phyloP scores from a whole-genome alignment of 257 asterid species.

The Leptodermis oblonga region DNA sequence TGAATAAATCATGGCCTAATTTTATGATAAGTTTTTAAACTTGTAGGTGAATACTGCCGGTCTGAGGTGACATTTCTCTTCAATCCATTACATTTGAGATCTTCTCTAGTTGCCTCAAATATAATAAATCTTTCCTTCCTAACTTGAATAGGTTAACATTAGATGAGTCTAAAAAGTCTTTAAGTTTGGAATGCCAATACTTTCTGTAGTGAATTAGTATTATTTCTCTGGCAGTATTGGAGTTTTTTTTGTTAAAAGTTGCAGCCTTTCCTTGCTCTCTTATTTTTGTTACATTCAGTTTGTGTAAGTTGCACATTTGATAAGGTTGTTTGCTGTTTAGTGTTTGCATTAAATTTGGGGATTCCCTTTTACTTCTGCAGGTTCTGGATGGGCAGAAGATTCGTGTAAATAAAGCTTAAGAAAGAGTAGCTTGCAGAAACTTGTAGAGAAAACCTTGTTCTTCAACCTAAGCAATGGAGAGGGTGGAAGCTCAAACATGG shows the following conservation, averaged over 20 bases:
- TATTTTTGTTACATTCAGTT: not conserved
- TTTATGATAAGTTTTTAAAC: not conserved
- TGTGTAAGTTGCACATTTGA: not conserved
- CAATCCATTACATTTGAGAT: not conserved
- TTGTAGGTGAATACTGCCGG: not conserved
- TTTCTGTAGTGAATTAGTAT: not conserved
- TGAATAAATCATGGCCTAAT: not conserved
- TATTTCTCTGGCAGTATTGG: not conserved
- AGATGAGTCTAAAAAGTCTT: not conserved
- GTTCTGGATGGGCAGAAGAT: slow-evolving; percentile 85
- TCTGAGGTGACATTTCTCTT: slow-evolving; percentile 1
- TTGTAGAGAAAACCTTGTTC: slow-evolving; percentile 8
- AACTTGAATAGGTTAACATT: not conserved
- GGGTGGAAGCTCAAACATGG: not conserved
- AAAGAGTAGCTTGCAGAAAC: not conserved
- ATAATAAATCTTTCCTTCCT: not conserved
- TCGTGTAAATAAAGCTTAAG: slow-evolving; percentile 84
- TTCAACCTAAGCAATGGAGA: not conserved
- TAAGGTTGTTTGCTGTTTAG: not conserved
- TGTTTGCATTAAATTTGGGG: not conserved
- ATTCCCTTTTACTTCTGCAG: slow-evolving; percentile 34
- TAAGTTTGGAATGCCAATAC: not conserved
- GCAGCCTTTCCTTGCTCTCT: not conserved
- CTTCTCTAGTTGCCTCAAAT: not conserved
- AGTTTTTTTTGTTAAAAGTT: not conserved